Percentiles rank a stretch among this genome's conserved stretches.
phyloP scores from a whole-genome alignment of 2,329 filamentous ascomycete species.

The Stagonosporopsis vannaccii region DNA sequence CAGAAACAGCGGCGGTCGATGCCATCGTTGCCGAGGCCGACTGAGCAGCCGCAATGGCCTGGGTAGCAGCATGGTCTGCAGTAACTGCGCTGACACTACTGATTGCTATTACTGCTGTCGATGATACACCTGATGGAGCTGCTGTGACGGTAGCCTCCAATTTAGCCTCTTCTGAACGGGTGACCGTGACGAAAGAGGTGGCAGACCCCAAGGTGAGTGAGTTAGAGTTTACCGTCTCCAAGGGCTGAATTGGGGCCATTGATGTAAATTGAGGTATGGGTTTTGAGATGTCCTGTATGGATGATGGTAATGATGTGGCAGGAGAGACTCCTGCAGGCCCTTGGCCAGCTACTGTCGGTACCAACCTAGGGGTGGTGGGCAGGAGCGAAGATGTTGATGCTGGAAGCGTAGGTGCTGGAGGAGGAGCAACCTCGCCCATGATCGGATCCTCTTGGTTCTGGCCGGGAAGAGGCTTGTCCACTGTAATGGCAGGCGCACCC shows the following conservation, averaged over 20 bases:
- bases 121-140: not conserved
- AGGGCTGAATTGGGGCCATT: not conserved
- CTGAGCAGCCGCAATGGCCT: constrained; percentile 1
- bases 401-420: not conserved
- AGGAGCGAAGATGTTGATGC: not conserved
- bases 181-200: constrained; percentile 11
- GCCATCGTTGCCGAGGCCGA: not conserved
- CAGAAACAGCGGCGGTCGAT: not conserved
- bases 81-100: not conserved
- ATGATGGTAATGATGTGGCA: too few species aligned
- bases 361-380: not conserved
- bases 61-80: not conserved
- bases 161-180: constrained; percentile 3
- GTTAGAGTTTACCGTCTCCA: not conserved
- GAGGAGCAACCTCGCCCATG: not conserved
- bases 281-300: not conserved
- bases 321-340: not conserved
- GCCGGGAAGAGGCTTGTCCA: constrained; percentile 8
- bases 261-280: not conserved
- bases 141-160: not conserved
- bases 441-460: constrained; percentile 10
- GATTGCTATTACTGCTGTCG: not conserved
- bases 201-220: too few species aligned
- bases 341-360: not conserved
- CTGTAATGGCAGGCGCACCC: not conserved